Conservation (phyloP, 2,329 filamentous ascomycete species). For the Penicillium griseofulvum region DNA sequence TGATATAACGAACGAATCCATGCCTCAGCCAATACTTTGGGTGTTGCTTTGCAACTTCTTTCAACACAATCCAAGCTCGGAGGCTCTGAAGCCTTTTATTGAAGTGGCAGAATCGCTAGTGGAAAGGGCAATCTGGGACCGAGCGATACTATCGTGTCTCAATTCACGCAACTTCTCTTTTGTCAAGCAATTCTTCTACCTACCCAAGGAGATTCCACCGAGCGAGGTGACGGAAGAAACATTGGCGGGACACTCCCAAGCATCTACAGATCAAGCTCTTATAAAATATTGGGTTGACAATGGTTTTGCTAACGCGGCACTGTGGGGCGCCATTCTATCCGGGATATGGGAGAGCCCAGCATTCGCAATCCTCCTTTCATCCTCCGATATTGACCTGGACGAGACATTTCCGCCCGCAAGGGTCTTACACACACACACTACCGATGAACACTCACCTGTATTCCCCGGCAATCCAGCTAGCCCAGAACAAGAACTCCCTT, state of each 20-base stretch:
- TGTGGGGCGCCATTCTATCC: slow-evolving; percentile 8
- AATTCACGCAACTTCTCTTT: slow-evolving; percentile 7
- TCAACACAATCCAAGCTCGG: not conserved
- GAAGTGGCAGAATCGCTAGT: slow-evolving; percentile 5
- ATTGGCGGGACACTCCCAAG: not conserved
- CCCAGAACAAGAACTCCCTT: not conserved
- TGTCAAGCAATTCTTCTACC: slow-evolving; percentile 11
- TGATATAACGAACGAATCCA: not conserved
- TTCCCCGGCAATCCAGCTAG: not conserved
- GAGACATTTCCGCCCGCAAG: not conserved
- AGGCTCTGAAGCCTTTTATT: slow-evolving; percentile 1
- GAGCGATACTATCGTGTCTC: slow-evolving; percentile 7
- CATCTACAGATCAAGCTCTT: not conserved
- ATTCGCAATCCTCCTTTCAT: slow-evolving; percentile 7
- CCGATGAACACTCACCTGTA: not conserved
- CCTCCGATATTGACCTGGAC: not conserved
- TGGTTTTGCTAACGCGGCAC: slow-evolving; percentile 2
- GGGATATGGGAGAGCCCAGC: slow-evolving; percentile 3
- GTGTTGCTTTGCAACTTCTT: slow-evolving; percentile 1
- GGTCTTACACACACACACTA: not conserved
- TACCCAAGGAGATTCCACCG: not conserved
- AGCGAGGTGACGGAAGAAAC: slow-evolving; percentile 7
- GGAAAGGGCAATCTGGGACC: slow-evolving; percentile 4
- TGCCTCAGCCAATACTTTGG: not conserved
- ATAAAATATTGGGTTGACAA: slow-evolving; percentile 5